Evolutionary conservation across 1,284 basidiomycete species (phyloP).

Genomic region (Ganoderma lucidum): DNA sequence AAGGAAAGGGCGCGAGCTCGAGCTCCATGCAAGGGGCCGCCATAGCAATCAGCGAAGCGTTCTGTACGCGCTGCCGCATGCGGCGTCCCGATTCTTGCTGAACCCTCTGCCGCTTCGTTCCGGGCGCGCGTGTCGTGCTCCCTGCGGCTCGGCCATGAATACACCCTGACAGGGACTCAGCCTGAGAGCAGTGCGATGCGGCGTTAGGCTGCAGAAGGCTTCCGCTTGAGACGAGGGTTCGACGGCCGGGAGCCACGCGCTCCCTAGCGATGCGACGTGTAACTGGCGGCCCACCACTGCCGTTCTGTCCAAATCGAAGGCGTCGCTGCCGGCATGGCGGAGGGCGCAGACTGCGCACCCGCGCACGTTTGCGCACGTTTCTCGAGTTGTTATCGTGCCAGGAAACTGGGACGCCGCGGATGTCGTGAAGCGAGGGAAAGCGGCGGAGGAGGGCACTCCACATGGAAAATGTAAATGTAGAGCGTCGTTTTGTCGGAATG

Average conservation of each 20-base stretch:
- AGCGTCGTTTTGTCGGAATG: background rate
- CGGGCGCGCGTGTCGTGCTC: background rate
- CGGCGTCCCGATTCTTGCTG: background rate
- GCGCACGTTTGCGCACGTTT: conserved; percentile 5
- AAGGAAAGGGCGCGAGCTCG: background rate
- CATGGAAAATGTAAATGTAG: background rate
- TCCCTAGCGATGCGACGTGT: background rate
- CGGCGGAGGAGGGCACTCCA: background rate
- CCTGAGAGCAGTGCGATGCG: background rate
- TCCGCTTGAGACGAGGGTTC: background rate
- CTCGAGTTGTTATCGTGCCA: background rate
- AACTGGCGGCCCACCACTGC: background rate
- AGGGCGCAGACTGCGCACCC: background rate
- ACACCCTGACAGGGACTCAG: background rate
- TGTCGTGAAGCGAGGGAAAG: background rate
- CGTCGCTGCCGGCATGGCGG: conserved; percentile 2
- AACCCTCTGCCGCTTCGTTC: background rate
- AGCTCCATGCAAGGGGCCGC: background rate
- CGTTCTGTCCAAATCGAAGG: background rate
- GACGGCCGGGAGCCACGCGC: background rate
- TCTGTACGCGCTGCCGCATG: background rate
- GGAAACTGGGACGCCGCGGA: background rate
- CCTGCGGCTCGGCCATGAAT: background rate
- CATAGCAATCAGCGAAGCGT: conserved; percentile 1
- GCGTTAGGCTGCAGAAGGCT: conserved; percentile 3